A percentile compares a stretch with the other conserved stretches of the same genome.
Conservation (phyloP, 163 green algal genomes). For the Scenedesmus sp. region DNA sequence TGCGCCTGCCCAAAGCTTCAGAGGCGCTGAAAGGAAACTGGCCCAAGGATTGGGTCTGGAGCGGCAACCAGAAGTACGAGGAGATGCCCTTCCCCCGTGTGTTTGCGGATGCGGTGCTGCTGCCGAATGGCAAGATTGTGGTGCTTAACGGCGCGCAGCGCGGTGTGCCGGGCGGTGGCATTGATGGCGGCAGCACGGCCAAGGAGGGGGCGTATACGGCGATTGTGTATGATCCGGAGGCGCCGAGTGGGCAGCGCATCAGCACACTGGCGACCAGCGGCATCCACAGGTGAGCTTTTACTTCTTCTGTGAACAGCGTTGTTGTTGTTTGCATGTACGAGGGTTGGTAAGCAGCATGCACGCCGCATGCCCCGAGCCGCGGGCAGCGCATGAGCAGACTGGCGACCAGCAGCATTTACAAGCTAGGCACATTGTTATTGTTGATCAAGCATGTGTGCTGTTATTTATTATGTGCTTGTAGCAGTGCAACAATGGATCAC, state of each 20-base stretch:
- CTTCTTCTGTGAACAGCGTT: neutral
- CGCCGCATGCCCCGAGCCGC: too few species aligned
- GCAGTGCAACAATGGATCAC: too few species aligned
- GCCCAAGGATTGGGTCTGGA: slow-evolving; percentile 38
- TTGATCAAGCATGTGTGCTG: too few species aligned
- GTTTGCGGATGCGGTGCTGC: slow-evolving; percentile 51
- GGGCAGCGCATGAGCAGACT: too few species aligned
- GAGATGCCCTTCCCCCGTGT: slow-evolving; percentile 42
- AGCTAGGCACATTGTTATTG: too few species aligned
- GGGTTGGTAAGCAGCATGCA: neutral
- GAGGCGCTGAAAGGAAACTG: slow-evolving; percentile 32
- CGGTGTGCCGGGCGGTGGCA: slow-evolving; percentile 46
- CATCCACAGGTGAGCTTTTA: slow-evolving; percentile 41
- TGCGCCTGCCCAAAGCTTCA: slow-evolving; percentile 18
- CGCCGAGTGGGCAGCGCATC: slow-evolving; percentile 16
- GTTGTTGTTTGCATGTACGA: neutral
- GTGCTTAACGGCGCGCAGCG: slow-evolving; percentile 38
- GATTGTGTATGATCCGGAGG: slow-evolving; percentile 41
- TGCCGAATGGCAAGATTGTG: slow-evolving; percentile 44
- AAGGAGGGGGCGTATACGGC: slow-evolving; percentile 38
- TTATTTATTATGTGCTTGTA: too few species aligned
- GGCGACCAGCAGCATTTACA: too few species aligned
- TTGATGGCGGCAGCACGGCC: slow-evolving; percentile 42
- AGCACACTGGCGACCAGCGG: slow-evolving; percentile 27
- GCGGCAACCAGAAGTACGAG: slow-evolving; percentile 38